Percentiles rank a stretch among this genome's conserved stretches.
Evolutionary conservation across 2,329 filamentous ascomycete genomes (phyloP).

Genomic region (Scopulariopsis brevicaulis): DNA sequence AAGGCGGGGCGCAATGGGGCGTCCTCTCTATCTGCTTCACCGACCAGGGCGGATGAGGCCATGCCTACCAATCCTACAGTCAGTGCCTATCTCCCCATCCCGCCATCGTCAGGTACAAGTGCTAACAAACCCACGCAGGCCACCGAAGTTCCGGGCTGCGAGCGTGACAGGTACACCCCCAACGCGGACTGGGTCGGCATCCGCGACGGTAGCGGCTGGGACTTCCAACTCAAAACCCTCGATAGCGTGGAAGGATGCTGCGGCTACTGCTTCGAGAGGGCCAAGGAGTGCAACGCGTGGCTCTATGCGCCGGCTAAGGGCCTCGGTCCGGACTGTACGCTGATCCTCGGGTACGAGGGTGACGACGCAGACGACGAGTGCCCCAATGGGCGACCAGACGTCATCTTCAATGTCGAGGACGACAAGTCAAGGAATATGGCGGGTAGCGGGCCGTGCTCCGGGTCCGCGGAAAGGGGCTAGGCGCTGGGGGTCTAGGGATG

Average conservation of each 20-base stretch:
- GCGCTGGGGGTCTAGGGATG: background rate
- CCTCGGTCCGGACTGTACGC: slow-evolving; percentile 6
- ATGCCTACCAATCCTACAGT: background rate
- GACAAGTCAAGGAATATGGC: slow-evolving; percentile 4
- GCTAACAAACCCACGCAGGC: background rate
- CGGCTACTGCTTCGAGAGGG: slow-evolving; percentile 6
- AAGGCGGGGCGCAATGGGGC: background rate
- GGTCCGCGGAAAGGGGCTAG: background rate
- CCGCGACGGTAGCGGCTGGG: slow-evolving; percentile 4
- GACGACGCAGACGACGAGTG: slow-evolving; percentile 5
- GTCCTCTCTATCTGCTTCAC: background rate
- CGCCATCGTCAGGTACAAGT: background rate
- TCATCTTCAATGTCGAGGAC: slow-evolving; percentile 6
- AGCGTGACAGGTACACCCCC: slow-evolving; percentile 3
- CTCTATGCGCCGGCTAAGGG: slow-evolving; percentile 5
- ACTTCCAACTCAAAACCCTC: slow-evolving; percentile 6
- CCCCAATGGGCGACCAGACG: slow-evolving; percentile 8
- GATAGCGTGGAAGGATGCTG: slow-evolving; percentile 8
- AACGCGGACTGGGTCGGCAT: slow-evolving; percentile 9
- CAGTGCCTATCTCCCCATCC: background rate
- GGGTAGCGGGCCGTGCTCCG: slow-evolving; percentile 7
- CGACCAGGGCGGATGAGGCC: background rate
- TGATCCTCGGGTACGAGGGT: slow-evolving; percentile 8
- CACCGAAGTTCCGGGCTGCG: slow-evolving; percentile 5
- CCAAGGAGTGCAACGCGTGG: slow-evolving; percentile 10